phyloP scores from a whole-genome alignment of 2,329 filamentous ascomycete genomes.

The Hypoxylon sp. region DNA sequence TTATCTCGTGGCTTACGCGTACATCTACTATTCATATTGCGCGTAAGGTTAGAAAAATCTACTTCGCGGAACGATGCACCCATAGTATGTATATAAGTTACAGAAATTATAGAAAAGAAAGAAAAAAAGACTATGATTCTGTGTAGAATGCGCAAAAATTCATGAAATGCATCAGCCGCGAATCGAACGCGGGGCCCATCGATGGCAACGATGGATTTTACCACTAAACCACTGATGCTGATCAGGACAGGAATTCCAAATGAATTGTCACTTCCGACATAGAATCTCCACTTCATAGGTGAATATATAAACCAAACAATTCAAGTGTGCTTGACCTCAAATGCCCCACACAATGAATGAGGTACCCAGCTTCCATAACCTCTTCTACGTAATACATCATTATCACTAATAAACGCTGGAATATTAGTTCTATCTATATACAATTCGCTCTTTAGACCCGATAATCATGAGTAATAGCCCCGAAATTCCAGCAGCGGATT shows the following conservation, averaged over 20 bases:
- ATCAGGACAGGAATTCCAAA: too few species aligned
- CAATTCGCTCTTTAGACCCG: not conserved
- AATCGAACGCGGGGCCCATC: conserved; percentile 66
- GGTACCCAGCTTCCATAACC: too few species aligned
- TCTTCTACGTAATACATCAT: not conserved
- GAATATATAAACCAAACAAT: too few species aligned
- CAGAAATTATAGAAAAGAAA: not conserved
- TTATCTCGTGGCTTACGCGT: too few species aligned
- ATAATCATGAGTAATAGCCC: conserved; percentile 24
- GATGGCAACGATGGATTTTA: conserved; percentile 70
- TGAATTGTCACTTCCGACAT: too few species aligned
- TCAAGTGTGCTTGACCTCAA: too few species aligned
- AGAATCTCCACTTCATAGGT: too few species aligned
- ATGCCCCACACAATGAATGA: too few species aligned
- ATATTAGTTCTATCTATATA: not conserved
- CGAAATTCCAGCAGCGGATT: not conserved
- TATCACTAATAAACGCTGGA: not conserved
- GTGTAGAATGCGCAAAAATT: not conserved
- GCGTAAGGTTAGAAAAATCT: too few species aligned
- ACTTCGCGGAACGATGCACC: not conserved
- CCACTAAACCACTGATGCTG: conserved; percentile 65
- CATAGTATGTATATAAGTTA: not conserved
- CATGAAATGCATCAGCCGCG: conserved; percentile 57
- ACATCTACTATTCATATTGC: too few species aligned
- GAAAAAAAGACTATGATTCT: not conserved